Evolutionary conservation across 73 alveolate genomes (phyloP), one percentile per base, ranked within the genome.

Genomic region (Tetrahymena borealis): DNA sequence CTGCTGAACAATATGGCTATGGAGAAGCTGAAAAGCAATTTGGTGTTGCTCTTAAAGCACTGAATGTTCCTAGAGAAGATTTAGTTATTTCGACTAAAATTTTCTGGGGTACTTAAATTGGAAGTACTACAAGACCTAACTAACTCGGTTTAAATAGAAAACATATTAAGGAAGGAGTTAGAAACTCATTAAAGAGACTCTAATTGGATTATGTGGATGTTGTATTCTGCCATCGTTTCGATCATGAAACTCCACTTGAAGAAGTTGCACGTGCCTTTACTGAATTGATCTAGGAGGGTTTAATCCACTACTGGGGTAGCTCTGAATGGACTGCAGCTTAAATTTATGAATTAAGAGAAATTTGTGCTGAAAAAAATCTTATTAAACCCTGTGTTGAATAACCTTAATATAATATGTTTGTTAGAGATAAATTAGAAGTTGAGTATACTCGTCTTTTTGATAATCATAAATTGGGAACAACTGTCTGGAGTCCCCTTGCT

Each of bases 271-370:
- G 98, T 37, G 99, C 99, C 11, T 96, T 98, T 97, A 94, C 97
- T 93, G 94, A 98, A 94, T 78, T 97, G 18, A 95, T 98, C 78
- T 99, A 98, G 78, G 95, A 96, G 42, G 99, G 99, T 20, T 91
- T 96, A 91, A 99, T 99, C 38, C 95, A 95, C 94, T 98, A 98
- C 95, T 98, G 99, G 99, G 99, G 98, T 12, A 98, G 99, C 7
- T 96, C 99, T 8, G 99, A 98, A 90, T 98, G 99, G 99, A 39
- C 97, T 37, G 97, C 99, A 24, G 95, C 93, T 36, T 93, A 95
- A 90, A 94, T 98, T 60, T 85, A 94, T 90, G 98, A 96, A 78
- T 99, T 99, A 33, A 91, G 94, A 13, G 90, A 90, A n/a, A 90
- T 97, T 39, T 97, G 99, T 38, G 97, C 93, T 16, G 91, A 94